Conservation (phyloP, 2,329 filamentous ascomycete genomes). For the Penicillium crustosum region DNA sequence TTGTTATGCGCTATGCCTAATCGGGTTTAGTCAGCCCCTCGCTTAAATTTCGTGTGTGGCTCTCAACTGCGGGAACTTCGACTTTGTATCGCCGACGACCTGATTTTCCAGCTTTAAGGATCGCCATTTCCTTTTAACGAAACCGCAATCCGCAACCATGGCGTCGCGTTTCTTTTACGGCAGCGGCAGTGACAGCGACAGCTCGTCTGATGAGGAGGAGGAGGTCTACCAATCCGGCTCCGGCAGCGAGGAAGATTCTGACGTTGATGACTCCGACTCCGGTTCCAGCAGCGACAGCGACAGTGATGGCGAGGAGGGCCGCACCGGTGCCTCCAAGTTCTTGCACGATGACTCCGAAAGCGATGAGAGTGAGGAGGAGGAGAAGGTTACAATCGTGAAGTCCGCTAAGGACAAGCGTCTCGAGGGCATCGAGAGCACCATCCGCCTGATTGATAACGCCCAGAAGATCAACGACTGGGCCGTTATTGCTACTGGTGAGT, state of each 20-base stretch:
- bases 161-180: slow-evolving; percentile 99
- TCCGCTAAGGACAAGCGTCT: slow-evolving; percentile 97
- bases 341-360: slow-evolving; percentile 75
- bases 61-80: slow-evolving; percentile 28
- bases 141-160: slow-evolving; percentile 42
- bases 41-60: slow-evolving; percentile 49
- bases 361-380: slow-evolving; percentile 81
- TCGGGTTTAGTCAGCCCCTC: slow-evolving; percentile 40
- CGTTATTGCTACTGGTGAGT: slow-evolving; percentile 80
- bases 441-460: slow-evolving; percentile 91
- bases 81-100: slow-evolving; percentile 29
- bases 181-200: slow-evolving; percentile 93
- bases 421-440: slow-evolving; percentile 87
- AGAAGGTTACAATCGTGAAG: slow-evolving; percentile 83
- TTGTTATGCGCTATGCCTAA: slow-evolving; percentile 25
- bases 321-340: slow-evolving; percentile 76
- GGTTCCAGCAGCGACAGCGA: slow-evolving; percentile 56
- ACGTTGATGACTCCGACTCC: slow-evolving; percentile 55
- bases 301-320: slow-evolving; percentile 55
- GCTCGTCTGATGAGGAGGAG: slow-evolving; percentile 90
- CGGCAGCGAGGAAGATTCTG: slow-evolving; percentile 55
- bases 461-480: slow-evolving; percentile 98
- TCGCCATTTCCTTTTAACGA: slow-evolving; percentile 17
- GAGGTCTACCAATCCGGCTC: slow-evolving; percentile 76
- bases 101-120: slow-evolving; percentile 23